These are phyloP conservation scores for Rhodotorula sp. DNA, from an alignment of 1,284 basidiomycete genomes.

Conservation along the genomic window DNA sequence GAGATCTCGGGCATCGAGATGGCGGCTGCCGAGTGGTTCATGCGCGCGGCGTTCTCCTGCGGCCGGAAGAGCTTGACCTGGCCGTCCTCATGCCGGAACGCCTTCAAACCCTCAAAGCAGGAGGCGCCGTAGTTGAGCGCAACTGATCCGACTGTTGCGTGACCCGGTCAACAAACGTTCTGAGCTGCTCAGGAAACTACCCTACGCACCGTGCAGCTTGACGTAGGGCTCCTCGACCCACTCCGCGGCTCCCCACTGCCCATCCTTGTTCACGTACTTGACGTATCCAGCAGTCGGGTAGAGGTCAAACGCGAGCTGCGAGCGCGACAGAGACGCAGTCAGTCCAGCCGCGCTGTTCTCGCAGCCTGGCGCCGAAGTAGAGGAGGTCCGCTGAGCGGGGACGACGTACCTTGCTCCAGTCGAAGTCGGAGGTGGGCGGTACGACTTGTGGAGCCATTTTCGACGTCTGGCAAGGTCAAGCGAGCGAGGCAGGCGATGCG, in stretches of 20 bases:
- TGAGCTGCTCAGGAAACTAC: neutral
- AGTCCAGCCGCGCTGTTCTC: no score
- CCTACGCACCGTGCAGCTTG: constrained; percentile 39
- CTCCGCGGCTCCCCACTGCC: constrained; percentile 21
- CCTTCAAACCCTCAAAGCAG: constrained; percentile 48
- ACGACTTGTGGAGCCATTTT: constrained; percentile 29
- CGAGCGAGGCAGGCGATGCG: no score
- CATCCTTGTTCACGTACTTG: constrained; percentile 24
- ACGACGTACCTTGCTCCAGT: constrained; percentile 37
- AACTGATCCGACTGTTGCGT: constrained; percentile 20
- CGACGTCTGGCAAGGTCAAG: neutral
- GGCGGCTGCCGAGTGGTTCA: constrained; percentile 43
- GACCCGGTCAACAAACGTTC: neutral
- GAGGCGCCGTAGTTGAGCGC: constrained; percentile 47
- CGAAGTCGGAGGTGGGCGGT: constrained; percentile 26
- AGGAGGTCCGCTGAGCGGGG: neutral
- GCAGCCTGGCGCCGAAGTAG: no score
- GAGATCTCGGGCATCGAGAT: constrained; percentile 47
- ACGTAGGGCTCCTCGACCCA: constrained; percentile 44
- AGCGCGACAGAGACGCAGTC: no score
- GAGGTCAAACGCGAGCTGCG: constrained; percentile 39
- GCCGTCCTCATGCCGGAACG: constrained; percentile 39
- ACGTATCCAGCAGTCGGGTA: constrained; percentile 40
- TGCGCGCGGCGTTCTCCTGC: constrained; percentile 44
- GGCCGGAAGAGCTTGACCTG: constrained; percentile 48